Evolutionary conservation across 768 basidiomycete genomes (phyloP), one percentile per base, ranked within the genome.

Genomic region (Tylopilus felleus): DNA sequence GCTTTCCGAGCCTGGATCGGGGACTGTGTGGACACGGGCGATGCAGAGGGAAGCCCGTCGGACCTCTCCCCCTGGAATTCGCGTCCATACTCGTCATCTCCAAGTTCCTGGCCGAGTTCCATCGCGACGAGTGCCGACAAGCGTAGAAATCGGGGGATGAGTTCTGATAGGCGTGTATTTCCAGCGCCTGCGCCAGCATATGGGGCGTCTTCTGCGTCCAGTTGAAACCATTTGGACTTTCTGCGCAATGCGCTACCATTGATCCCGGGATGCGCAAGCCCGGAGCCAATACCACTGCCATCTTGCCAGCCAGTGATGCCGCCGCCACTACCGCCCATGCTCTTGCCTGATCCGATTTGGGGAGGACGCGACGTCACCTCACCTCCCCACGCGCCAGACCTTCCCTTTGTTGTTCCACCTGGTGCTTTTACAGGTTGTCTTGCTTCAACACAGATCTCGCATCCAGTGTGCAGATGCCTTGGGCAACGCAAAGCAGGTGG

Each of bases 71-170:
- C 60, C 59, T 64, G 62, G 62, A 63, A 54, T 43, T 71, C 71
- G 33, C 65, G 59, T 47, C 70, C 62, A 71, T 81, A 71, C 66
- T 80, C 71, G 0, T 80, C 82, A 35, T 84, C 79, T 54, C 78
- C 74, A 19, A 82, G 80, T 69, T 92, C 90, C 43, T 82, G 75
- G 17, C 86, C 88, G 23, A 92, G 75, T 68, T 92, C 90, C 56
- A 79, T 81, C 43, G 89, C 87, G 8, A 90, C 84, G 45, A 90
- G 74, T 28, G 91, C 91, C 16, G 86, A 89, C 27, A 94, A 74
- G 49, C 85, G 78, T 54, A 94, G 71, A 63, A 93, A 94, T 28
- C 86, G 75, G 28, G 83, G 79, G 39, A 88, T 81, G 35, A 88
- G 71, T 62, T 83, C 84, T 19, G 80, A 78, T 17, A 89, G 71